Evolutionary conservation across 768 basidiomycete genomes (phyloP).

Genomic region (Rhodotorula taiwanensis): DNA sequence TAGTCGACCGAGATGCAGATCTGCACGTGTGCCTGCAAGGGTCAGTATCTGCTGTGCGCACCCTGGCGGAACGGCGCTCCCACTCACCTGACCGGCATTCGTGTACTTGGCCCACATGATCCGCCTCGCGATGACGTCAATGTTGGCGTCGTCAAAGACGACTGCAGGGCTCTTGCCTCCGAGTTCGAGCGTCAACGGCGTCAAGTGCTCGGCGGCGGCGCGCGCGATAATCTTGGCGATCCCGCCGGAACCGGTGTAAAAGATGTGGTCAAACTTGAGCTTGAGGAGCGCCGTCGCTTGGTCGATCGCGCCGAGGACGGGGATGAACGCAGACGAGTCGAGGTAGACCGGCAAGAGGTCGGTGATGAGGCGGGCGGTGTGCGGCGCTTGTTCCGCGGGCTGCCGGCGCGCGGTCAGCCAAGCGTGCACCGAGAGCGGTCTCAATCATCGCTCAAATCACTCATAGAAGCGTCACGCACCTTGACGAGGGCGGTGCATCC

Average conservation of each 20-base stretch:
- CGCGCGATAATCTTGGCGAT: constrained; percentile 62
- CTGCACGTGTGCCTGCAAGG: constrained; percentile 45
- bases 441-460: constrained; percentile 22
- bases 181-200: constrained; percentile 61
- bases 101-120: constrained; percentile 71
- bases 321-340: constrained; percentile 49
- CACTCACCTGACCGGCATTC: constrained; percentile 55
- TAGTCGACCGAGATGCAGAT: constrained; percentile 65
- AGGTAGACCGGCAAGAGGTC: constrained; percentile 70
- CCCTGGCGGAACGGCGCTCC: too few species aligned
- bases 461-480: constrained; percentile 1
- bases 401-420: constrained; percentile 52
- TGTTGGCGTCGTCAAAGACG: constrained; percentile 58
- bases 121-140: constrained; percentile 54
- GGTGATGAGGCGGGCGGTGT: constrained; percentile 54
- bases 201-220: constrained; percentile 70
- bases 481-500: constrained; percentile 68
- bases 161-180: constrained; percentile 44
- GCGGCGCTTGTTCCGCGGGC: constrained; percentile 64
- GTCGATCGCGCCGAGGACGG: constrained; percentile 6
- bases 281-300: constrained; percentile 13
- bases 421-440: constrained; percentile 48
- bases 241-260: constrained; percentile 59
- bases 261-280: constrained; percentile 46
- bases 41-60: too few species aligned